A percentile compares a stretch with the other conserved stretches of the same genome.
These are phyloP conservation scores for Strigomonas culicis DNA, from an alignment of 208 protist genomes.

Conservation along the genomic window DNA sequence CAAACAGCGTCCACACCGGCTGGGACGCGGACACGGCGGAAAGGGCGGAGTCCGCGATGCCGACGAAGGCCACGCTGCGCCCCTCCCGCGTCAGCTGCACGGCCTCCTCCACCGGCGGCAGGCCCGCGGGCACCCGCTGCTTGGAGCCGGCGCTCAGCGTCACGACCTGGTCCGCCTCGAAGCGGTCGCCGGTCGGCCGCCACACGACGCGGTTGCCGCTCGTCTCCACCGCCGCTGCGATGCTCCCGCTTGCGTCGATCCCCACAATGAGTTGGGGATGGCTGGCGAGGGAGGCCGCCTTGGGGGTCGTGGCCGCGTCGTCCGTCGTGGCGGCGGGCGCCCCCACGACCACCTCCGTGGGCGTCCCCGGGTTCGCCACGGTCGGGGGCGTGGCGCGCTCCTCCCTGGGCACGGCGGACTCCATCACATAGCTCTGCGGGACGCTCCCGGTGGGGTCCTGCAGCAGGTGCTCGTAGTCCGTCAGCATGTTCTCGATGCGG, in stretches of 20 bases:
- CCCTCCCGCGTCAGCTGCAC: slow-evolving; percentile 13
- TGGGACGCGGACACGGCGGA: slow-evolving; percentile 8
- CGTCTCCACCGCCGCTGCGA: slow-evolving; percentile 12
- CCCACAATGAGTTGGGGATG: slow-evolving; percentile 22
- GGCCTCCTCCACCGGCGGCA: slow-evolving; percentile 5
- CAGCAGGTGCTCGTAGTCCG: slow-evolving; percentile 20
- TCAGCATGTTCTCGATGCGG: slow-evolving; percentile 21
- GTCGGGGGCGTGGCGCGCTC: not conserved
- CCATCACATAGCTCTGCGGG: slow-evolving; percentile 10
- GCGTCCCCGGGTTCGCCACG: slow-evolving; percentile 1
- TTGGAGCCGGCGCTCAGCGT: slow-evolving; percentile 15
- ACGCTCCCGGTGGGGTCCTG: not conserved
- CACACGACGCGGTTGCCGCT: slow-evolving; percentile 13
- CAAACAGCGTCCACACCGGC: slow-evolving; percentile 27
- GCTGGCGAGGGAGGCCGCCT: not conserved
- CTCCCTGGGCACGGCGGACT: not conserved
- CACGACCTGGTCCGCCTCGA: slow-evolving; percentile 21
- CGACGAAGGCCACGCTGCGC: slow-evolving; percentile 22
- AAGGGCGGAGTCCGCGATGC: slow-evolving; percentile 15
- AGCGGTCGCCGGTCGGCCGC: slow-evolving; percentile 20
- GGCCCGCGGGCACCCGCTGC: slow-evolving; percentile 7
- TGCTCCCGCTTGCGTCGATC: slow-evolving; percentile 14
- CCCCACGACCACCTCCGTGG: slow-evolving; percentile 6
- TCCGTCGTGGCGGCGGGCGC: not conserved
- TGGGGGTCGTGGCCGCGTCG: not conserved